Conservation (phyloP, 345 rosid genomes). For the Moricandia arvensis region DNA sequence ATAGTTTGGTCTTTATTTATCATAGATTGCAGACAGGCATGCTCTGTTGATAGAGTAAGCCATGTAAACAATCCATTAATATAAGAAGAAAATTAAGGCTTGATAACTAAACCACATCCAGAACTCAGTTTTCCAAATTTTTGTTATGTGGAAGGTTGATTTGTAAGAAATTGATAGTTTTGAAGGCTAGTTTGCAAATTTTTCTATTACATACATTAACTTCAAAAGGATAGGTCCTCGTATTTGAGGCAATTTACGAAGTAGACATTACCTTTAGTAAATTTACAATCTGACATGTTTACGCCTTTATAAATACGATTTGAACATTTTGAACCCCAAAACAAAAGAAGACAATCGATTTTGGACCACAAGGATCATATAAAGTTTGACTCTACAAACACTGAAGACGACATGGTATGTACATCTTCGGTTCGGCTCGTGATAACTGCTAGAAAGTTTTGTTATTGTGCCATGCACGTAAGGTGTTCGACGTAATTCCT, state of each 20-base stretch:
- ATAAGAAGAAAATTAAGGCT: neutral
- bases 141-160: neutral
- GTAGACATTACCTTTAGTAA: neutral
- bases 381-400: neutral
- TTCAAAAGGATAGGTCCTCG: neutral
- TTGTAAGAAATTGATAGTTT: neutral
- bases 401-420: neutral
- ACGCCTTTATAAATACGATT: too few species aligned
- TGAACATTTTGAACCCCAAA: neutral
- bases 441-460: neutral
- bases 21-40: conserved; percentile 17
- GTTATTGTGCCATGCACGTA: neutral
- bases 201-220: neutral
- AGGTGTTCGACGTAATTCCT: conserved; percentile 35
- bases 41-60: conserved; percentile 22
- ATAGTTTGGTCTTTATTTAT: conserved; percentile 24
- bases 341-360: neutral
- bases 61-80: conserved; percentile 29
- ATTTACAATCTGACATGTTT: neutral
- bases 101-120: conserved; percentile 15
- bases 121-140: neutral
- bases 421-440: neutral
- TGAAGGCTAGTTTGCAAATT: neutral
- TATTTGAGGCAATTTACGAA: neutral
- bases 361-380: neutral